Base-by-base conservation (phyloP, 192 early-diverging fungal genomes). In the Geranomyces variabilis region DNA sequence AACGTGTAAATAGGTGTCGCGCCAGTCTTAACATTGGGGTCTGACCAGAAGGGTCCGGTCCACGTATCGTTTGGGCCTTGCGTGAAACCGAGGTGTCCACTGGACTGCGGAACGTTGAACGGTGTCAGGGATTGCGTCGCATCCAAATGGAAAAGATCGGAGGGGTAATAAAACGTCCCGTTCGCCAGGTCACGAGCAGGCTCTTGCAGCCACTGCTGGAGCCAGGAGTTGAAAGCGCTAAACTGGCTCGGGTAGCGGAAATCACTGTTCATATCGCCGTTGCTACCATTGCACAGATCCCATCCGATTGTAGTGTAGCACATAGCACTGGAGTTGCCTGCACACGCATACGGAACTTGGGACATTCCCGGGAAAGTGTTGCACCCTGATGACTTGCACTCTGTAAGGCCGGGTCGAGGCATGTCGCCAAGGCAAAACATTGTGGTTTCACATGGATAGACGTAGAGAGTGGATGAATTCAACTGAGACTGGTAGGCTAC, bases 11-110 rank as follows among this genome's bases (percentile, higher is more conserved):
- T 17, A 8, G 58, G 58, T 28, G 29, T 60, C 7, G 58, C 5
- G 17, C 58, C 58, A 19, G 12, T 28, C 3, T 60, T 26, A 3
- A 7, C 24, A 7, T 53, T 6, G 7, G 24, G n/a, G 4, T 53
- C 17, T 3, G 58, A 26, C 58, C 58, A 60, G 31, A 60, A 60
- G 22, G 58, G 58, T 7, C 58, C 58, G 8, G 3, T 19, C 58
- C 58, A 60, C 15, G 58, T 33, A 19, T 60, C 58, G 58, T 60
- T 31, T 9, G 17, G 29, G 22, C 29, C 28, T 60, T 60, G 2
- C 17, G 5, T 19, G 29, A 60, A 60, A 17, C 24, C 7, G 51
- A 53, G 24, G 7, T 26, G 19, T 53, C 51, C 51, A 17, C 4
- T 17, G 19, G 51, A 53, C 24, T 24, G n/a, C 17, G 51, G 22